These are phyloP conservation scores for Fusarium sarcochroum DNA, from an alignment of 2,329 filamentous ascomycete genomes.

Conservation along the genomic window DNA sequence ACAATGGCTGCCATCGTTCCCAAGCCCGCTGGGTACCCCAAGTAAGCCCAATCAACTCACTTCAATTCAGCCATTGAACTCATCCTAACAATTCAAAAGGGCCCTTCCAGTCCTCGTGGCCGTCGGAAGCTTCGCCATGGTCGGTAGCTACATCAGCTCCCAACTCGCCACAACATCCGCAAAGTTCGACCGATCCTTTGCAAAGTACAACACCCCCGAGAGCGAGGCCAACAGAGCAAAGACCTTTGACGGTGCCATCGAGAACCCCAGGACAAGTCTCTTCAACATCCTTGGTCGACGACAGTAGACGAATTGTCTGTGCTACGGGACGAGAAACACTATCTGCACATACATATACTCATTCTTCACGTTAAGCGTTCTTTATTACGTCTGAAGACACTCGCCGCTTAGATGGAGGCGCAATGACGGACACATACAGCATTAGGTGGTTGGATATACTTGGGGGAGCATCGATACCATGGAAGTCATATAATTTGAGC, in stretches of 20 bases:
- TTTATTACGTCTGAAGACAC: constrained; percentile 24
- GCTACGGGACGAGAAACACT: background rate
- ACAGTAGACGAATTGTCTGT: constrained; percentile 31
- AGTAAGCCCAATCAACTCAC: constrained; percentile 18
- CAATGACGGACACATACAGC: constrained; percentile 5
- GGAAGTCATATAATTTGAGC: constrained; percentile 19
- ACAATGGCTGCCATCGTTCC: constrained; percentile 39
- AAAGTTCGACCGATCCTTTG: constrained; percentile 56
- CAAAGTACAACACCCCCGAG: constrained; percentile 55
- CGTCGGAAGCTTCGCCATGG: constrained; percentile 41
- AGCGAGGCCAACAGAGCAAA: constrained; percentile 54
- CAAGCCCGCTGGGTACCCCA: constrained; percentile 35
- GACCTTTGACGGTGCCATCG: constrained; percentile 52
- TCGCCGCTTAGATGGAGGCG: background rate
- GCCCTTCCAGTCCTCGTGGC: constrained; percentile 39
- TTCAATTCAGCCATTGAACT: background rate
- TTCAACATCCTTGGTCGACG: constrained; percentile 55
- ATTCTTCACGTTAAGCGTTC: constrained; percentile 38
- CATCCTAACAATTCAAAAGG: constrained; percentile 23
- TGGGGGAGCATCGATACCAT: constrained; percentile 34
- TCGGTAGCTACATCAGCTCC: constrained; percentile 52
- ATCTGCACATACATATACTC: constrained; percentile 7
- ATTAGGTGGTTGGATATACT: constrained; percentile 12
- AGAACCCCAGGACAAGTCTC: constrained; percentile 54
- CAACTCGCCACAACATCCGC: constrained; percentile 53